Percentiles rank a stretch among this genome's conserved stretches.
Conservation (phyloP, 192 early-diverging fungal genomes). For the Entomortierella lignicola region DNA sequence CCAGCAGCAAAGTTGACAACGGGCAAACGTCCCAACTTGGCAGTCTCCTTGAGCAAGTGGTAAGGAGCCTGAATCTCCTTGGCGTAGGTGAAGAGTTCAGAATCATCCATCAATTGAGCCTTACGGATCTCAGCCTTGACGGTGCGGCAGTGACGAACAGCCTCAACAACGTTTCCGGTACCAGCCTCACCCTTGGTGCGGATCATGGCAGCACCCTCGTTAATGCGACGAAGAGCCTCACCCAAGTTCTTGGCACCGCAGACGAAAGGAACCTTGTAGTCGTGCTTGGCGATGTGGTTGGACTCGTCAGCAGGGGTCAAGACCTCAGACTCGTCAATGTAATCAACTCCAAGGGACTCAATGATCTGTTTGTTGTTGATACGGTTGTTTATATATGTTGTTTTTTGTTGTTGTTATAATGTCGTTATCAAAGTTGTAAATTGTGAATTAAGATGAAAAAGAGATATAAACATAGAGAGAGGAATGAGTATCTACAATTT, state of each 20-base stretch:
- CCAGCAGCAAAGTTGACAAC: constrained; percentile 99
- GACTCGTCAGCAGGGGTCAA: constrained; percentile 95
- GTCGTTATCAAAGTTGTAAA: too few species aligned
- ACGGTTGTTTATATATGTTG: too few species aligned
- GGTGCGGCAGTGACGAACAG: constrained; percentile 95
- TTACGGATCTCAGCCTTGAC: constrained; percentile 88
- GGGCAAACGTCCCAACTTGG: constrained; percentile 88
- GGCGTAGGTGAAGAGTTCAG: constrained; percentile 95
- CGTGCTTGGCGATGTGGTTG: constrained; percentile 96
- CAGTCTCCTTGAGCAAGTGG: constrained; percentile 91
- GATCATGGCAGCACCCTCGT: constrained; percentile 98
- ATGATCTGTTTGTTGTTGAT: constrained; percentile 73
- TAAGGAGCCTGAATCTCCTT: constrained; percentile 97
- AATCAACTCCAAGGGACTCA: constrained; percentile 90
- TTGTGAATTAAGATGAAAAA: too few species aligned
- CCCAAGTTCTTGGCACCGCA: constrained; percentile 98
- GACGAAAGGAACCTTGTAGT: constrained; percentile 94
- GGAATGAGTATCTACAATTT: background rate
- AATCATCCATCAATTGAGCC: constrained; percentile 84
- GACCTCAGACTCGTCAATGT: constrained; percentile 98
- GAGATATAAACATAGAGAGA: too few species aligned
- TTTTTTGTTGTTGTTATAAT: too few species aligned
- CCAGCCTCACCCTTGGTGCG: constrained; percentile 99
- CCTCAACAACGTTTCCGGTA: constrained; percentile 98
- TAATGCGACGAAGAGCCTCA: constrained; percentile 95